A percentile compares a stretch with the other conserved stretches of the same genome.
Conservation (phyloP, 2,329 filamentous ascomycete species). For the Neurospora crassa region DNA sequence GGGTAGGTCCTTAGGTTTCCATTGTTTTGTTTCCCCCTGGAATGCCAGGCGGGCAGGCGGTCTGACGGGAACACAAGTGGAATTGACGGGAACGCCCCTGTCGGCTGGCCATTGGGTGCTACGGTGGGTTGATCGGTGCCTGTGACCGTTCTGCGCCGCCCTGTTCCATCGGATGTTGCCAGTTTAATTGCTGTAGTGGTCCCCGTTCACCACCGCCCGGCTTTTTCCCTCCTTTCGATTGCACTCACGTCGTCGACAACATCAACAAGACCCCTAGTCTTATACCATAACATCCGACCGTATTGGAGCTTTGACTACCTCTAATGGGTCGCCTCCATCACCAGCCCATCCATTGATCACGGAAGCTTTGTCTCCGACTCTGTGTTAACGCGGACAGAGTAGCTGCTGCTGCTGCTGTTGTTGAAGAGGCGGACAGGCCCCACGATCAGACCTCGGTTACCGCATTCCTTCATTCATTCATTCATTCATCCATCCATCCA, state of each 20-base stretch:
- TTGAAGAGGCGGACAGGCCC: background rate
- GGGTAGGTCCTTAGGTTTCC: background rate
- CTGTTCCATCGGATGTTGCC: too few species aligned
- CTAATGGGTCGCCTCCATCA: background rate
- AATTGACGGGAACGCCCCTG: background rate
- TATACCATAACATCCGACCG: background rate
- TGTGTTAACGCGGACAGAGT: background rate
- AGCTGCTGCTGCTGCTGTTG: background rate
- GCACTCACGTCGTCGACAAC: background rate
- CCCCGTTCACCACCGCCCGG: background rate
- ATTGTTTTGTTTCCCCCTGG: background rate
- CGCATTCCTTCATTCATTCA: background rate
- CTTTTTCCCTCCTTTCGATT: background rate
- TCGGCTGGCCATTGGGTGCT: background rate
- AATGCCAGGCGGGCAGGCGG: background rate
- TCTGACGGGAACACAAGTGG: background rate
- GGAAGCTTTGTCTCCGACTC: background rate
- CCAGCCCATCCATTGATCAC: background rate
- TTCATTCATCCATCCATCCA: background rate
- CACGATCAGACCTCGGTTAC: background rate
- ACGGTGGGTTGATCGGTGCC: background rate
- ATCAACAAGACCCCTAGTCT: background rate
- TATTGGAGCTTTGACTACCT: background rate
- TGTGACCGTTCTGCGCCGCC: too few species aligned
- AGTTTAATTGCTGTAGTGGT: too few species aligned